Evolutionary conservation across 805 yeast species (phyloP), one percentile per base, ranked within the genome.

Genomic region (Saturnispora ahearnii): DNA sequence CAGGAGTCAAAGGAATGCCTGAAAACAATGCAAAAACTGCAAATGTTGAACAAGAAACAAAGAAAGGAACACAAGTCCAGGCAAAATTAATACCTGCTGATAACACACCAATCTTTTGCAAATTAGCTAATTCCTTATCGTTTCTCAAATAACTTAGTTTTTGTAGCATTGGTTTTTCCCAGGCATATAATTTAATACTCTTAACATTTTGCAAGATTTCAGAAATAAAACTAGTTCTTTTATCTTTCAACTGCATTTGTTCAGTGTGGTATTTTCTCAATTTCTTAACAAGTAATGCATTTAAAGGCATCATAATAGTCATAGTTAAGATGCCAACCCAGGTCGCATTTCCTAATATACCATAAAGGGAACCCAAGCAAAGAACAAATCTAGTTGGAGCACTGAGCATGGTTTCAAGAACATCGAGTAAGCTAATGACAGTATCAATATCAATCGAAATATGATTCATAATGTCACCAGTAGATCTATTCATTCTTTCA

Each of bases 381-480:
- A 80, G 62, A 0, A 76, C 61, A 34, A 83, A 66, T 51, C 80
- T 72, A 15, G 79, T 62, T 5, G 88, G 88, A 1, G 82, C 78
- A 41, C 84, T 73, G 24, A 82, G 65, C 50, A 82, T 58, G 4
- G 74, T 70, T 55, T 78, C 82, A 26, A 81, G 65, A 53, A 76
- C 73, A 44, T 71, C 70, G n/a, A 78, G 64, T 48, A 84, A 65
- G 36, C 77, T 80, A 59, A 81, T 85, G 29, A 87, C 68, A 53
- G 84, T 72, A 44, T 69, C 68, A 11, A 85, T 80, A 68, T 88
- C 96, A 31, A 85, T 90, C 18, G 93, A 78, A 69, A 86, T 76
- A 59, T 83, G 72, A 59, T 86, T 87, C 55, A 87, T 75, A 47
- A 88, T 84, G 55, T 87, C 95, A 56, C 96, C 95, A 2, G 90